phyloP scores from a whole-genome alignment of 1,284 basidiomycete species.

The Microbotryomycetes sp. region DNA sequence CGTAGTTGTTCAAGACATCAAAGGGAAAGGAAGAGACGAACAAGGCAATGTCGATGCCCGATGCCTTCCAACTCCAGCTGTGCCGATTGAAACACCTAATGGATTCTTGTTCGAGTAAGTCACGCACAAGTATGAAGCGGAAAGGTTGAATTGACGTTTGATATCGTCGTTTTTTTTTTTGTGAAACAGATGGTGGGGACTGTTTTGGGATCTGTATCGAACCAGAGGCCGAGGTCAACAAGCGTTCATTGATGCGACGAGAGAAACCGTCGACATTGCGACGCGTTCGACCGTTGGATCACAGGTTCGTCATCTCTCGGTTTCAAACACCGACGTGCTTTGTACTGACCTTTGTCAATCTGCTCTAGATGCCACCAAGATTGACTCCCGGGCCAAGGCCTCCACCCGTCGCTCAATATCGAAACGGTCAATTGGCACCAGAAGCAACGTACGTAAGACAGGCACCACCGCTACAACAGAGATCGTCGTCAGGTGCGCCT shows the following conservation, averaged over 20 bases:
- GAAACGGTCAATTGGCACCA: background rate
- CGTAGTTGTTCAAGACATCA: background rate
- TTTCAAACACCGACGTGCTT: background rate
- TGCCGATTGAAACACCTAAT: slow-evolving; percentile 18
- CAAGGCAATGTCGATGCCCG: background rate
- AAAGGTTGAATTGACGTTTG: background rate
- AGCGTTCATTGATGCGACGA: slow-evolving; percentile 5
- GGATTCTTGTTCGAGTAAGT: slow-evolving; percentile 28
- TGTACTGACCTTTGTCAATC: background rate
- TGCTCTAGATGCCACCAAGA: background rate
- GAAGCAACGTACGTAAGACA: background rate
- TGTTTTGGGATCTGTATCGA: slow-evolving; percentile 32
- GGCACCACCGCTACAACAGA: background rate
- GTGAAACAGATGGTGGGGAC: slow-evolving; percentile 24
- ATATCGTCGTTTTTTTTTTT: background rate
- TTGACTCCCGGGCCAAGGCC: background rate
- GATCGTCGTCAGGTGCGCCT: background rate
- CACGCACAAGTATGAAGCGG: background rate
- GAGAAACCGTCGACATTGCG: slow-evolving; percentile 5
- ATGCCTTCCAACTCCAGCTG: slow-evolving; percentile 15
- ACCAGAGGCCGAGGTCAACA: background rate
- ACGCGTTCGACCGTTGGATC: background rate
- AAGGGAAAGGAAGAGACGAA: slow-evolving; percentile 5
- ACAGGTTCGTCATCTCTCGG: background rate
- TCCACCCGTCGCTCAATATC: background rate